phyloP scores from a whole-genome alignment of 495 filamentous ascomycete species.

The Elasticomyces elasticus region DNA sequence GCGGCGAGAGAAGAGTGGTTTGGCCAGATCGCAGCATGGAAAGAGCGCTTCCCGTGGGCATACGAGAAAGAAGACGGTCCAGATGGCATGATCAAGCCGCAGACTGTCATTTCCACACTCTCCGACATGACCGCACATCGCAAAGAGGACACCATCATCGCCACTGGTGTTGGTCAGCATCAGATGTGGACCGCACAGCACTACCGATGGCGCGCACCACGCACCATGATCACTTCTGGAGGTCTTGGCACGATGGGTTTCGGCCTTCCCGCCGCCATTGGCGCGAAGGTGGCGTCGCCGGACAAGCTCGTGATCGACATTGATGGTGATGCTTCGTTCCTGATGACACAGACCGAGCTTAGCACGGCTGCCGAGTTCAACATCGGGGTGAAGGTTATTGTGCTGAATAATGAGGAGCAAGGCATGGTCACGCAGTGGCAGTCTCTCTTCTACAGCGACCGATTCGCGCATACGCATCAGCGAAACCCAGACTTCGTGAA shows the following conservation, averaged over 20 bases:
- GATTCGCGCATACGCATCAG: conserved; percentile 86
- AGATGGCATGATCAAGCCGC: conserved; percentile 74
- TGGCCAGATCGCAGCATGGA: conserved; percentile 78
- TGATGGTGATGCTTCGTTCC: conserved; percentile 92
- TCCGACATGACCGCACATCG: conserved; percentile 60
- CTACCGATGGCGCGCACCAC: conserved; percentile 78
- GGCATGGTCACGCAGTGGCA: conserved; percentile 98
- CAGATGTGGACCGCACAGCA: conserved; percentile 98
- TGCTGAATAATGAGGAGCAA: conserved; percentile 94
- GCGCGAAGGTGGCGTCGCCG: conserved; percentile 81
- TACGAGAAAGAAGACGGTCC: conserved; percentile 58
- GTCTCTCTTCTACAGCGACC: conserved; percentile 82
- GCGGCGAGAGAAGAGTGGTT: conserved; percentile 73
- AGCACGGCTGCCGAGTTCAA: conserved; percentile 85
- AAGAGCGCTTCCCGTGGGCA: conserved; percentile 67
- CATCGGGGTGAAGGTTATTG: conserved; percentile 82
- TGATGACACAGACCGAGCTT: conserved; percentile 89
- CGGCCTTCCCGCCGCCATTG: conserved; percentile 85
- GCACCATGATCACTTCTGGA: conserved; percentile 84
- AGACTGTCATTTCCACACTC: conserved; percentile 73
- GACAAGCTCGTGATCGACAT: conserved; percentile 86
- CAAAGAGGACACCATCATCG: conserved; percentile 72
- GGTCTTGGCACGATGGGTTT: conserved; percentile 94
- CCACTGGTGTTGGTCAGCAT: conserved; percentile 89
- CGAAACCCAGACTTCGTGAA: conserved; percentile 89